Conservation (phyloP, 2,329 filamentous ascomycete species). For the Annulohypoxylon truncatum region DNA sequence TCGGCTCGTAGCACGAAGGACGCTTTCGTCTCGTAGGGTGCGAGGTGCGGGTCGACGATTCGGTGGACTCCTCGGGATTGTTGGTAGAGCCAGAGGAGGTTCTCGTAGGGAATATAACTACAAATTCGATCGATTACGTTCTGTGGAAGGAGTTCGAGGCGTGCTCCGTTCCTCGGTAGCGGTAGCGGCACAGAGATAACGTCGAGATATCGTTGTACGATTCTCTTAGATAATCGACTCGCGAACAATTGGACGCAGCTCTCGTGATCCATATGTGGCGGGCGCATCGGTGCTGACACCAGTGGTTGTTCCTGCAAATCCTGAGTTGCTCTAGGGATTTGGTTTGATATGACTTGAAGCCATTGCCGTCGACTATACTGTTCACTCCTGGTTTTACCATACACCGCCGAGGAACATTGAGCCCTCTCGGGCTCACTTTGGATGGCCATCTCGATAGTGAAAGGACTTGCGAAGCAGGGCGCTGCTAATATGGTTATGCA, state of each 20-base stretch:
- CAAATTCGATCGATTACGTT: constrained; percentile 29
- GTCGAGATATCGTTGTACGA: constrained; percentile 20
- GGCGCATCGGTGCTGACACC: neutral
- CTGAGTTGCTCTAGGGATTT: neutral
- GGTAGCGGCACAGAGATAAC: constrained; percentile 10
- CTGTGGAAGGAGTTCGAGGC: constrained; percentile 29
- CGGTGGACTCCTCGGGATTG: constrained; percentile 6
- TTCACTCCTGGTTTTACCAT: neutral
- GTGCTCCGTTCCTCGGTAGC: neutral
- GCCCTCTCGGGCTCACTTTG: neutral
- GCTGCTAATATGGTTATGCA: neutral
- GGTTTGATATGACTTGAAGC: constrained; percentile 6
- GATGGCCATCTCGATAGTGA: constrained; percentile 19
- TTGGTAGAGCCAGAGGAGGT: constrained; percentile 30
- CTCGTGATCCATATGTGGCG: neutral
- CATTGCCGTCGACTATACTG: constrained; percentile 6
- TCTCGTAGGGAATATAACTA: constrained; percentile 32
- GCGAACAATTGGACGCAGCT: constrained; percentile 16
- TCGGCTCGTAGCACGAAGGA: constrained; percentile 37
- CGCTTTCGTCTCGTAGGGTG: constrained; percentile 25
- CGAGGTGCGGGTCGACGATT: constrained; percentile 29
- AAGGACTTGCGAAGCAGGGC: neutral
- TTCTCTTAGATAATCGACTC: constrained; percentile 15
- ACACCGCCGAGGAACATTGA: neutral
- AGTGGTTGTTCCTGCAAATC: neutral